Percentiles rank a stretch among this genome's conserved stretches.
These are phyloP conservation scores for Calonectria montana DNA, from an alignment of 2,329 filamentous ascomycete genomes.

Conservation along the genomic window DNA sequence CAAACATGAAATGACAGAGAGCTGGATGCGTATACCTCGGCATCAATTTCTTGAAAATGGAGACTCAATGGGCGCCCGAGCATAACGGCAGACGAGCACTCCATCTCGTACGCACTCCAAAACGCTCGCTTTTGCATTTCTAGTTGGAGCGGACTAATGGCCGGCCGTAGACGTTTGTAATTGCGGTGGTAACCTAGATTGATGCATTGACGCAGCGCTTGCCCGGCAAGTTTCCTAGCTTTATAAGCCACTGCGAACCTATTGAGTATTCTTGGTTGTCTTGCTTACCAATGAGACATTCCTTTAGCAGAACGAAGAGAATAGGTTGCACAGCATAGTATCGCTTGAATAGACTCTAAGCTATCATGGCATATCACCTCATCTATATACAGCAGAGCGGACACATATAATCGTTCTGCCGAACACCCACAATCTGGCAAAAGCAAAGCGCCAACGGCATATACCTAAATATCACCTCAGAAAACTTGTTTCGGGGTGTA, in stretches of 20 bases:
- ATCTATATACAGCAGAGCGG: constrained; percentile 34
- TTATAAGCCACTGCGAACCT: neutral
- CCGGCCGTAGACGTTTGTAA: neutral
- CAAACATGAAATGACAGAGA: neutral
- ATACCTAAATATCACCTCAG: constrained; percentile 13
- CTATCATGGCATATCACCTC: constrained; percentile 21
- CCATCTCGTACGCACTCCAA: constrained; percentile 21
- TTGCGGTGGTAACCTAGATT: constrained; percentile 23
- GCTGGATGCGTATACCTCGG: neutral
- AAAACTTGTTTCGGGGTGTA: no score
- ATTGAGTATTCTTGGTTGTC: neutral
- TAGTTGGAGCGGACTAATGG: neutral
- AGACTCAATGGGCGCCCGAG: constrained; percentile 18
- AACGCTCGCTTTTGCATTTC: constrained; percentile 20
- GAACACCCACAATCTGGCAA: constrained; percentile 16
- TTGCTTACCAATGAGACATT: constrained; percentile 1
- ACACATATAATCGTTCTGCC: constrained; percentile 34
- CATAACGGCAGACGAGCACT: constrained; percentile 7
- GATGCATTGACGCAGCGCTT: constrained; percentile 23
- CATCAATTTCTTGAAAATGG: constrained; percentile 18
- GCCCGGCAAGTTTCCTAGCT: constrained; percentile 18
- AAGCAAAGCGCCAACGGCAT: constrained; percentile 29
- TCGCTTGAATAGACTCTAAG: constrained; percentile 1
- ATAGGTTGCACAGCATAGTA: neutral
- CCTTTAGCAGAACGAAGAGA: constrained; percentile 7